A percentile compares a stretch with the other conserved stretches of the same genome.
phyloP scores from a whole-genome alignment of 495 filamentous ascomycete species.

The Penicillium cosmopolitanum region DNA sequence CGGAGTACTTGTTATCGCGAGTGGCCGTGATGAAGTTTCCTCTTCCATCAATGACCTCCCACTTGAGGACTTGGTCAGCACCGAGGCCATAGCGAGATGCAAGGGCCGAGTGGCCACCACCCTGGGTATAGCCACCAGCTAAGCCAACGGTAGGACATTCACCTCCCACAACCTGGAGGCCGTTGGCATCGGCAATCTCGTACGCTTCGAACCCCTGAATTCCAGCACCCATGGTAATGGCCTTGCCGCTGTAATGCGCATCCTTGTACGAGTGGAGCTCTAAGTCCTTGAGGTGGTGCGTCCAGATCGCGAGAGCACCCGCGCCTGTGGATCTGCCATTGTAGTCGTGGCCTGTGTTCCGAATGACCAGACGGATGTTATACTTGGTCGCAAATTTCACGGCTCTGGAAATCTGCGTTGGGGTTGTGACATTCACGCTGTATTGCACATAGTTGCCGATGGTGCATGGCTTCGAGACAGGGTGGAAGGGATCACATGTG shows the following conservation, averaged over 20 bases:
- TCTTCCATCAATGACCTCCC: slow-evolving; percentile 58
- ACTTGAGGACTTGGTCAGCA: slow-evolving; percentile 65
- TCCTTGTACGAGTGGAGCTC: slow-evolving; percentile 40
- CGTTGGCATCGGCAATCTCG: slow-evolving; percentile 35
- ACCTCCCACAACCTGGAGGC: slow-evolving; percentile 35
- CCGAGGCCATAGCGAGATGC: slow-evolving; percentile 57
- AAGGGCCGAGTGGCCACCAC: slow-evolving; percentile 64
- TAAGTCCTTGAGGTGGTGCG: slow-evolving; percentile 56
- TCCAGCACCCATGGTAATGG: slow-evolving; percentile 53
- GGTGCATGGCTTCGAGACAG: slow-evolving; percentile 53
- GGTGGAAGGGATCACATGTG: slow-evolving; percentile 59
- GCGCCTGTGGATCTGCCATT: slow-evolving; percentile 59
- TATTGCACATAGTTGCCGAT: slow-evolving; percentile 63
- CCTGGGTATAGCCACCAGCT: slow-evolving; percentile 62
- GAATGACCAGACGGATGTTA: slow-evolving; percentile 64
- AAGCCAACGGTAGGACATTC: slow-evolving; percentile 40
- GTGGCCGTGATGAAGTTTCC: slow-evolving; percentile 57
- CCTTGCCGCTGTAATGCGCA: slow-evolving; percentile 47
- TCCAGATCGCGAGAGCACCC: slow-evolving; percentile 59
- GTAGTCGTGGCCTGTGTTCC: slow-evolving; percentile 67
- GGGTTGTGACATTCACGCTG: slow-evolving; percentile 39
- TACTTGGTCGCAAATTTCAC: slow-evolving; percentile 54
- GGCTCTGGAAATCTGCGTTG: slow-evolving; percentile 34
- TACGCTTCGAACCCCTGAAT: slow-evolving; percentile 51
- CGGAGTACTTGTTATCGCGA: slow-evolving; percentile 54